Evolutionary conservation across 1,284 basidiomycete species (phyloP), one percentile per base, ranked within the genome.

Genomic region (Ustilago tritici): DNA sequence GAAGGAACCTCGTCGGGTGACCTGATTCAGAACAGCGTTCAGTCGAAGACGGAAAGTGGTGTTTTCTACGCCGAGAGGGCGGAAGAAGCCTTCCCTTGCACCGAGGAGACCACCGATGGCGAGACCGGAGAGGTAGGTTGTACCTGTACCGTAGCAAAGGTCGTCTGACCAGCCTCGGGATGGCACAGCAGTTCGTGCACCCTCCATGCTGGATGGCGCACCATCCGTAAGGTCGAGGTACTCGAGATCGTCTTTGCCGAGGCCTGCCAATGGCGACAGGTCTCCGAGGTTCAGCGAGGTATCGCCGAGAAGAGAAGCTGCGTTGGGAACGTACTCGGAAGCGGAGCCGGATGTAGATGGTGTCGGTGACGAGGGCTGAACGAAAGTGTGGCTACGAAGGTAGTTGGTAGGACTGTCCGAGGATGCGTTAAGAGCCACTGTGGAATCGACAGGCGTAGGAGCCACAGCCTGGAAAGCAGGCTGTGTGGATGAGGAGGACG

Each of bases 111-210:
- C 97, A 87, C 96, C 96, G 87, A 97, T 88, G 82, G 92, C 92
- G 86, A 99, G 87, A 95, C 96, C 97, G 85, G 93, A 90, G 64
- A 99, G 92, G 91, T 99, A 99, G 88, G 95, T 98, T 78, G 95
- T 97, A 66, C 97, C 97, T 82, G 96, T 98, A 81, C 97, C 97
- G 88, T 99, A 98, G 90, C 95, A 98, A 71, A 99, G 89, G 88
- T 99, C 97, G 89, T 99, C 97, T 88, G 94, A 94, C 95, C 95
- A 99, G 69, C 97, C 96, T 87, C 97, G 78, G 40, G 76, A 80
- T n/a, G 85, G 85, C n/a, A 86, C 78, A 52, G 83, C 81, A 36
- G 83, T 85, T 54, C 83, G 78, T 19, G 78, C 83, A 35, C 85
- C 85, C 62, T 86, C 83, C 59, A 86, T 71, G 52, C 73, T 73